phyloP scores from a whole-genome alignment of 345 rosid species.

The Limnanthes douglasii region DNA sequence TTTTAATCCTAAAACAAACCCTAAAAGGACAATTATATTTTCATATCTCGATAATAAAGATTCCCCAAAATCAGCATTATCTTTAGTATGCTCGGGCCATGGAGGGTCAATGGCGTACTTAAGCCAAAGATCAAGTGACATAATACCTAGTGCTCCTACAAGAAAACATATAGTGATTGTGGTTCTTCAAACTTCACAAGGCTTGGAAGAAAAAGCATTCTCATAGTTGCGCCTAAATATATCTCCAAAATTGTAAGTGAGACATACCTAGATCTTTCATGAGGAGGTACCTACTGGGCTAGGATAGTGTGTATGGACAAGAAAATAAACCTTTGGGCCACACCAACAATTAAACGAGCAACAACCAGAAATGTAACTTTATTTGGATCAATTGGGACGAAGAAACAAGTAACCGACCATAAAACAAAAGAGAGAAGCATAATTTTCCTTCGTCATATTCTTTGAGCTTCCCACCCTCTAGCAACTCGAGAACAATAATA shows the following conservation, averaged over 20 bases:
- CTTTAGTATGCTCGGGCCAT: conserved; percentile 83
- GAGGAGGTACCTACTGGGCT: conserved; percentile 99
- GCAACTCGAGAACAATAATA: conserved; percentile 94
- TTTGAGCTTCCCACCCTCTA: conserved; percentile 98
- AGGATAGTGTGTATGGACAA: conserved; percentile 93
- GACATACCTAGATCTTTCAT: conserved; percentile 90
- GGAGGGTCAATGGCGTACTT: conserved; percentile 77
- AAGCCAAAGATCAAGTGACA: conserved; percentile 86
- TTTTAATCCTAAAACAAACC: too few relatives aligned
- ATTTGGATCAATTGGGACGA: conserved; percentile 75
- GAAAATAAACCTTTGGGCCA: conserved; percentile 94
- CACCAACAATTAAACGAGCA: conserved; percentile 94
- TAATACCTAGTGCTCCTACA: conserved; percentile 69
- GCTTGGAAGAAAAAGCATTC: conserved; percentile 86
- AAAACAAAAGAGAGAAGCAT: conserved; percentile 77
- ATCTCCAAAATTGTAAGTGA: conserved; percentile 92
- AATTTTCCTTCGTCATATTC: conserved; percentile 70
- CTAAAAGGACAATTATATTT: too few relatives aligned
- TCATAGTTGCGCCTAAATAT: conserved; percentile 95
- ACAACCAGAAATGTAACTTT: conserved; percentile 38
- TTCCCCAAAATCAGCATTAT: conserved; percentile 73
- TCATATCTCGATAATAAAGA: conserved; percentile 49
- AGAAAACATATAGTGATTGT: conserved; percentile 71
- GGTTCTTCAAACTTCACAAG: conserved; percentile 81
- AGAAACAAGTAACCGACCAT: conserved; percentile 85